Evolutionary conservation across 23 red algal genomes (phyloP), one percentile per base, ranked within the genome.

Genomic region (Pyropia yezoensis): DNA sequence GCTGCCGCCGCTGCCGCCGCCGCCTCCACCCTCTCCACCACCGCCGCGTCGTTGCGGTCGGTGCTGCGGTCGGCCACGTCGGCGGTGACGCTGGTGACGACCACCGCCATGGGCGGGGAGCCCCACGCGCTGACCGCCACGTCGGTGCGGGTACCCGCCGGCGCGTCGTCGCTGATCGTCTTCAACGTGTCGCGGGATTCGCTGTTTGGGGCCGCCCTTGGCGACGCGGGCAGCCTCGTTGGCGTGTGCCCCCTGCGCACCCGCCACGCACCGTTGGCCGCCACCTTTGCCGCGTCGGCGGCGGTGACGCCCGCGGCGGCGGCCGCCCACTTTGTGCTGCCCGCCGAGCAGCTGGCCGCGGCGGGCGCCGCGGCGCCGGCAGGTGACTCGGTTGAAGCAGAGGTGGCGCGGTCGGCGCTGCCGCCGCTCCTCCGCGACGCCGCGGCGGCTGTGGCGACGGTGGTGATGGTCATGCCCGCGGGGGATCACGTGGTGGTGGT

Each of bases 171-270:
- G 18, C 45, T 73, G 15, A 7, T 83, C 8, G 27, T 32, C 7
- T 83, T 83, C 47, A 83, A 83, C 54, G 23, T 83, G 27, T 18
- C 53, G 45, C 50, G 73, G 18, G 63, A 66, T 21, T 73, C 59
- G 30, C 7, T 49, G 54, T 73, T 83, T 24, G 65, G 50, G 50
- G 78, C 66, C 22, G 49, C 33, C 14, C 63, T 83, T 61, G 77
- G 77, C 33, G 78, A 69, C 18, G 75, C 67, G 22, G 69, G 69
- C 14, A 45, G 33, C n/a, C 16, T 28, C 51, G 56, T 83, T 63
- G 12, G 66, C 15, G 39, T 83, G 50, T 32, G 39, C 50, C 56
- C 77, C 5, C 33, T 73, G 27, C 34, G 52, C n/a, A 63, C 55
- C 24, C 67, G 52, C 28, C 50, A 66, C 47, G 33, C 16, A 18